Conservation (phyloP, 768 basidiomycete genomes). For the Fomitopsis serialis region DNA sequence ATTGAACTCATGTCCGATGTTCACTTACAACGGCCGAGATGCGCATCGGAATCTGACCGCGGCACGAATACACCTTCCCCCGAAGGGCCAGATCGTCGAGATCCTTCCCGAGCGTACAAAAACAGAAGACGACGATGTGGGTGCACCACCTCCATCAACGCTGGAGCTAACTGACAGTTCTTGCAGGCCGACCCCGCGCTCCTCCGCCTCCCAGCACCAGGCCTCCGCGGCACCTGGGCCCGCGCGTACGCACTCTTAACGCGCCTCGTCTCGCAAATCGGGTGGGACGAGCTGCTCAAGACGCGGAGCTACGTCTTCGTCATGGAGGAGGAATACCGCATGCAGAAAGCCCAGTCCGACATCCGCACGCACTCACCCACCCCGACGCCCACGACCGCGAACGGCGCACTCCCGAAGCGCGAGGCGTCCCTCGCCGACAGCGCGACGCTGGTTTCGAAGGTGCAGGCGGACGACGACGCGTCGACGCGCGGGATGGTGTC, state of each 20-base stretch:
- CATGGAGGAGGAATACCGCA: slow-evolving; percentile 99
- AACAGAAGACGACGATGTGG: slow-evolving; percentile 81
- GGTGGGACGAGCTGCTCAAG: slow-evolving; percentile 98
- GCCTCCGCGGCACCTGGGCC: slow-evolving; percentile 93
- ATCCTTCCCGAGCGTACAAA: slow-evolving; percentile 82
- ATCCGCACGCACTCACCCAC: slow-evolving; percentile 33
- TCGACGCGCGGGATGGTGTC: slow-evolving; percentile 61
- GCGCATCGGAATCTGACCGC: slow-evolving; percentile 81
- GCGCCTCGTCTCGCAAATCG: slow-evolving; percentile 87
- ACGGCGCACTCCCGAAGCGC: slow-evolving; percentile 37
- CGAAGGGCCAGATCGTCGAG: slow-evolving; percentile 80
- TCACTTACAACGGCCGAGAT: slow-evolving; percentile 97
- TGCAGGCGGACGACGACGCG: slow-evolving; percentile 57
- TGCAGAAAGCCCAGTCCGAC: slow-evolving; percentile 85
- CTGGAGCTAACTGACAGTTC: background rate
- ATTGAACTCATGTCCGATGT: slow-evolving; percentile 99
- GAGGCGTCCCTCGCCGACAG: slow-evolving; percentile 11
- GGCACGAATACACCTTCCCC: slow-evolving; percentile 78
- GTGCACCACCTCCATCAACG: slow-evolving; percentile 8
- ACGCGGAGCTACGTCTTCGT: slow-evolving; percentile 94
- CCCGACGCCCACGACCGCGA: slow-evolving; percentile 34
- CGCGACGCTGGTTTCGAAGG: slow-evolving; percentile 23
- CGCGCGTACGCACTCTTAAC: slow-evolving; percentile 90
- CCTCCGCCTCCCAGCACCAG: slow-evolving; percentile 90
- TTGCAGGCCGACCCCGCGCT: slow-evolving; percentile 85